These are phyloP conservation scores for Nyctanthes arbortristis DNA, from an alignment of 257 asterid species.

Conservation along the genomic window DNA sequence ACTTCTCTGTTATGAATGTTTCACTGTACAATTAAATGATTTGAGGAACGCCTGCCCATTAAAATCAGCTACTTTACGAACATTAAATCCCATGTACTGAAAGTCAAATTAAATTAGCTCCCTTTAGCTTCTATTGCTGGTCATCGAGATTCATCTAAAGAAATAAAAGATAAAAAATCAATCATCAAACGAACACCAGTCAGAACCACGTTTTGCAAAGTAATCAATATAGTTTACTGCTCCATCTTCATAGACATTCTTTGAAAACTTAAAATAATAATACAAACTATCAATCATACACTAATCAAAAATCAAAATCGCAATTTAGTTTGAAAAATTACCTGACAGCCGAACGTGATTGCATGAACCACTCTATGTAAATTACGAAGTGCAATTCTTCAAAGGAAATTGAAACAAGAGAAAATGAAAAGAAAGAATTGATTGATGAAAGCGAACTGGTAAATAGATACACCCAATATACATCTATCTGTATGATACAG, in stretches of 20 bases:
- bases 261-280: background rate
- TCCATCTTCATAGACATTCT: background rate
- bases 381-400: background rate
- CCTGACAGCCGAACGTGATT: constrained; percentile 20
- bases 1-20: constrained; percentile 10
- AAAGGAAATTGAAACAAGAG: constrained; percentile 8
- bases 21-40: background rate
- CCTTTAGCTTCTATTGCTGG: background rate
- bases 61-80: constrained; percentile 19
- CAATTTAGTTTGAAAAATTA: background rate
- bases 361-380: constrained; percentile 17
- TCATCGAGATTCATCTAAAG: background rate
- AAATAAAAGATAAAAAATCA: constrained; percentile 1
- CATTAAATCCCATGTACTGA: background rate
- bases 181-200: constrained; percentile 8
- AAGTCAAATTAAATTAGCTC: constrained; percentile 15
- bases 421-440: background rate
- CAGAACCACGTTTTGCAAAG: background rate
- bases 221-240: background rate
- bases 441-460: background rate
- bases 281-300: background rate
- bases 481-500: background rate
- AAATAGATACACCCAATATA: background rate
- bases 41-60: background rate
- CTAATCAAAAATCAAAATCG: background rate